phyloP scores from a whole-genome alignment of 202 grass and related monocot species.

The Tripidium arundinaceum region DNA sequence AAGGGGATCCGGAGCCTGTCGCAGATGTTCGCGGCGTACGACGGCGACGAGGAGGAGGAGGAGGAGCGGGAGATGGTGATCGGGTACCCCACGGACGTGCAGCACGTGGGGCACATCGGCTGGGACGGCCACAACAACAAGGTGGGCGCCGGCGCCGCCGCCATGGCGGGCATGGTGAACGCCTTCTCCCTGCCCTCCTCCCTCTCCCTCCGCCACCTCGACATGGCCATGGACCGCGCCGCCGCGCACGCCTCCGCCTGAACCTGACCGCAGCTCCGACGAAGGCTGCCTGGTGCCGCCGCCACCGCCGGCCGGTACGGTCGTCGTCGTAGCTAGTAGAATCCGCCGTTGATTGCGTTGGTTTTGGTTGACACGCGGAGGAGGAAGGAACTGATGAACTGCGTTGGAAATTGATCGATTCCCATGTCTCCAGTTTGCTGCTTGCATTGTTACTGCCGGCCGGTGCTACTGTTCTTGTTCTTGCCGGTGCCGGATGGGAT shows the following conservation, averaged over 20 bases:
- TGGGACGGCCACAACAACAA: slow-evolving; percentile 45
- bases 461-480: not conserved
- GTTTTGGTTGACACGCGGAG: not conserved
- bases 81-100: slow-evolving; percentile 74
- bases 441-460: not conserved
- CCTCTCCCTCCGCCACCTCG: slow-evolving; percentile 49
- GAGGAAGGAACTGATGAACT: not conserved
- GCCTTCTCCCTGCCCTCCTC: slow-evolving; percentile 45
- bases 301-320: too few relatives aligned
- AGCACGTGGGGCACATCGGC: slow-evolving; percentile 86
- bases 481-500: too few relatives aligned
- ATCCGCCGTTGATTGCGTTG: not conserved
- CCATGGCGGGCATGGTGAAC: slow-evolving; percentile 40
- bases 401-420: not conserved
- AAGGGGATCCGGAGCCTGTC: slow-evolving; percentile 71
- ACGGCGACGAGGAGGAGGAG: slow-evolving; percentile 20
- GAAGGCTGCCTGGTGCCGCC: too few relatives aligned
- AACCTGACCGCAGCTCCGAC: not conserved
- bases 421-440: not conserved
- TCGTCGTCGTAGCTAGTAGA: not conserved
- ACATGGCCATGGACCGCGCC: slow-evolving; percentile 54
- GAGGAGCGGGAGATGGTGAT: slow-evolving; percentile 66
- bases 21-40: slow-evolving; percentile 48
- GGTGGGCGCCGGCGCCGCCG: slow-evolving; percentile 19
- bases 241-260: slow-evolving; percentile 1